Evolutionary conservation across 352 stramenopile genomes (phyloP), one percentile per base, ranked within the genome.

Genomic region (Globisporangium nagaii): DNA sequence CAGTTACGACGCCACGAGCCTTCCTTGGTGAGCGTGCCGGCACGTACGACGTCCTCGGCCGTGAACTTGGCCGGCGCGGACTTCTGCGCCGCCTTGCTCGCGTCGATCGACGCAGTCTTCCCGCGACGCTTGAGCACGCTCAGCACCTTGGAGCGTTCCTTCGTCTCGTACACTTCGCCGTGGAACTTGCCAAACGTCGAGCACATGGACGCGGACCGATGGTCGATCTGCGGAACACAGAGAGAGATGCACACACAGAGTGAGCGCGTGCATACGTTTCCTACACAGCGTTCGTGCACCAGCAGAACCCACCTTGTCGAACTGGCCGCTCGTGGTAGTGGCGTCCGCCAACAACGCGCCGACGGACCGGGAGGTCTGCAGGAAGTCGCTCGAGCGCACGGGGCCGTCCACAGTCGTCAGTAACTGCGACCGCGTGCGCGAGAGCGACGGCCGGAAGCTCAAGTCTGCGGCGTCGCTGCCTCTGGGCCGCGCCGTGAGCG

Each of bases 1-100:
- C 84, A 93, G 66, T 93, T 93, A 58, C 82, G 81, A 5, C 84
- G 71, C 84, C 84, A 93, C 15, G 81, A 91, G 15, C 84, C 84
- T 50, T 90, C 79, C 45, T 93, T 93, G 9, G 72, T 86, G 8
- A 90, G 60, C 24, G 68, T 80, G 22, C 80, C 80, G 9, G 70
- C 66, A 13, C 75, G 73, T 13, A 90, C 42, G 10, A 90, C 71
- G 48, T 86, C 79, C 46, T 87, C 73, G n/a, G 77, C 73, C 15
- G 76, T 88, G 57, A 90, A 90, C 27, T 82, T 89, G 22, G 76
- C 49, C 5, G 69, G 70, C 1, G 66, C 64, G 10, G 70, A 58
- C 37, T 63, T 65, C 32, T 57, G 46, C n/a, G 30, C 52, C 7
- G 58, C 48, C 2, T 58, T 48, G 15, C 27, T 56, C 25, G 32